Evolutionary conservation across 495 filamentous ascomycete genomes (phyloP).

Genomic region (Podospora pseudocomata): DNA sequence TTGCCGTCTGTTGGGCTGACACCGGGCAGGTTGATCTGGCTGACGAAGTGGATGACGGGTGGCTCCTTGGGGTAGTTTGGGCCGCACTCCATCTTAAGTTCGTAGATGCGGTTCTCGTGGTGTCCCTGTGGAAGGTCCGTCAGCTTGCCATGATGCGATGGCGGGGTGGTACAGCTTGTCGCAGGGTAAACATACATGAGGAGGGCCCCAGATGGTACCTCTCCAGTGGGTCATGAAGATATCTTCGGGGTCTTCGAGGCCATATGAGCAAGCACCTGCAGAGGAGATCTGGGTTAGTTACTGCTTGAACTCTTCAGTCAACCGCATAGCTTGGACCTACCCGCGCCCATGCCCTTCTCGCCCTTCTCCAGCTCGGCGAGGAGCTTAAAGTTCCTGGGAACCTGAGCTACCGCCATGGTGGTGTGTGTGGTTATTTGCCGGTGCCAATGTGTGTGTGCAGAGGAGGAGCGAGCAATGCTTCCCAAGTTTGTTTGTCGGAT

Average conservation of each 20-base stretch:
- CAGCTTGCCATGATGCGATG: neutral
- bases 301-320: neutral
- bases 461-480: neutral
- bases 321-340: constrained; percentile 42
- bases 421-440: neutral
- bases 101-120: constrained; percentile 98
- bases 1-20: constrained; percentile 75
- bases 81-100: constrained; percentile 94
- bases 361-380: constrained; percentile 98
- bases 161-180: neutral
- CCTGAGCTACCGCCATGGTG: constrained; percentile 62
- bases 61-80: constrained; percentile 83
- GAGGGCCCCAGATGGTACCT: constrained; percentile 92
- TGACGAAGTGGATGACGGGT: constrained; percentile 84
- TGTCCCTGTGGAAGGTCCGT: constrained; percentile 59
- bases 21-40: constrained; percentile 90
- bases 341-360: constrained; percentile 93
- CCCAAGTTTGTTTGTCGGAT: neutral
- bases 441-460: neutral
- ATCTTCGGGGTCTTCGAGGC: constrained; percentile 90
- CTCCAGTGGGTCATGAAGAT: constrained; percentile 98
- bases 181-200: constrained; percentile 62
- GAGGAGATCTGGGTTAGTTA: neutral
- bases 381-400: constrained; percentile 92
- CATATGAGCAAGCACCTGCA: constrained; percentile 93